Evolutionary conservation across 2,329 filamentous ascomycete genomes (phyloP).

Genomic region (Aureobasidium sp.): DNA sequence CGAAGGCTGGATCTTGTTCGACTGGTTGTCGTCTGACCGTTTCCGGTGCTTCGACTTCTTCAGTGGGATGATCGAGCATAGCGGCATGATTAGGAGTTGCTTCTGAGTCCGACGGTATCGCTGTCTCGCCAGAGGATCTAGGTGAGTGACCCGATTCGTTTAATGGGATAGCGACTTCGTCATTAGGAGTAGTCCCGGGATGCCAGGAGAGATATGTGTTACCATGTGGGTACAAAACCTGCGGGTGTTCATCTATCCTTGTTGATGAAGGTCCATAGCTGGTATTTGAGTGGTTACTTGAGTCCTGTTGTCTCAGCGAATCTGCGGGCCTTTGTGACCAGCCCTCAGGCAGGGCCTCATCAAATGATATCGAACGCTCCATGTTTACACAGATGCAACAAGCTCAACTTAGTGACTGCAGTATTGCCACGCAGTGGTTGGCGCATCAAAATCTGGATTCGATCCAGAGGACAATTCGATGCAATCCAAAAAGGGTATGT

Average conservation of each 20-base stretch:
- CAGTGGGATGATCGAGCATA: constrained; percentile 16
- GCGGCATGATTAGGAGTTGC: neutral
- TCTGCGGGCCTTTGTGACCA: constrained; percentile 31
- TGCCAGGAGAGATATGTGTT: neutral
- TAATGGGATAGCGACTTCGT: neutral
- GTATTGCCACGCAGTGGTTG: neutral
- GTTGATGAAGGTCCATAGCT: neutral
- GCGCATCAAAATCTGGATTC: neutral
- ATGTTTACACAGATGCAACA: neutral
- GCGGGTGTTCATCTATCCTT: constrained; percentile 1
- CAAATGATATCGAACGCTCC: constrained; percentile 28
- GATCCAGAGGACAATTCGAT: neutral
- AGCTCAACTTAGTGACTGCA: too few relatives aligned
- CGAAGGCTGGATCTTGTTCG: neutral
- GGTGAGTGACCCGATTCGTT: neutral
- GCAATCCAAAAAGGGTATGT: neutral
- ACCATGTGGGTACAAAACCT: neutral
- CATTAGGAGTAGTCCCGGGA: neutral
- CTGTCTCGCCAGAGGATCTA: constrained; percentile 12
- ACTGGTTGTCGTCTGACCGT: neutral
- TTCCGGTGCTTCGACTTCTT: constrained; percentile 17
- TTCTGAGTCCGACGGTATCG: constrained; percentile 9
- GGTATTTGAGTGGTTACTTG: constrained; percentile 23
- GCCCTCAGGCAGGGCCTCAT: constrained; percentile 29
- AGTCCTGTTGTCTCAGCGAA: neutral